Base-by-base conservation (phyloP, 805 yeast species). In the Blastobotrys robertii region DNA sequence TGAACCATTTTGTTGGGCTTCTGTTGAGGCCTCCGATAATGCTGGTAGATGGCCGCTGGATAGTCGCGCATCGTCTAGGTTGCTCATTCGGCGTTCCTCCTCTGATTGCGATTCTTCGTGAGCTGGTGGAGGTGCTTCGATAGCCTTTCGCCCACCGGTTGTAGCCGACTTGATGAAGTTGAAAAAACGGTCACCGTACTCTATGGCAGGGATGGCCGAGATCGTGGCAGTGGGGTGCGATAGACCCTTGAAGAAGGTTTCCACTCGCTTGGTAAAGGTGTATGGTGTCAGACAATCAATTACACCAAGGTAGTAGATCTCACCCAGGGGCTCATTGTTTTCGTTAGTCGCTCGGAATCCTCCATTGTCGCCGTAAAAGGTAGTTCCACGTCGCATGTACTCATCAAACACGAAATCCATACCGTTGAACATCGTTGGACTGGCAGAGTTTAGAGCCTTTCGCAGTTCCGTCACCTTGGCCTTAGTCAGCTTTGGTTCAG, bases 191-290 rank as follows among this genome's bases (percentile, higher is more conserved):
- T 81, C 81, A 7, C 96, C 97, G 56, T 92, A 92, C 53, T 88
- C 97, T 4, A 56, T 55, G 0, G 97, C 88, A 0, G 99, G 97
- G 9, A 92, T 70, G 0, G 98, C 94, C 51, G 95, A 84, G 2
- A 94, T 79, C 2, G 80, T 73, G 36, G 71, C 72, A 43, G 88
- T 66, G 33, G 78, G 72, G 56, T 85, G 84, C 31, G 74, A 73
- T 19, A 92, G 53, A 11, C 84, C 72, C 59, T 95, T 74, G 79
- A 87, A 82, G 49, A 84, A 75, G 0, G 97, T 90, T 58, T 92
- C 98, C 37, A 87, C 60, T 49, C 74, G 73, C 59, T 92, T 92
- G 50, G 77, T 65, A 15, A 80, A 62, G 11, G 56, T 57, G 44
- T 64, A 63, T 7, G 57, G 76, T 0, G 98, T 92, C 51, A 92